A percentile compares a stretch with the other conserved stretches of the same genome.
Conservation (phyloP, 148 eudicot genomes). For the Cornus suecica region DNA sequence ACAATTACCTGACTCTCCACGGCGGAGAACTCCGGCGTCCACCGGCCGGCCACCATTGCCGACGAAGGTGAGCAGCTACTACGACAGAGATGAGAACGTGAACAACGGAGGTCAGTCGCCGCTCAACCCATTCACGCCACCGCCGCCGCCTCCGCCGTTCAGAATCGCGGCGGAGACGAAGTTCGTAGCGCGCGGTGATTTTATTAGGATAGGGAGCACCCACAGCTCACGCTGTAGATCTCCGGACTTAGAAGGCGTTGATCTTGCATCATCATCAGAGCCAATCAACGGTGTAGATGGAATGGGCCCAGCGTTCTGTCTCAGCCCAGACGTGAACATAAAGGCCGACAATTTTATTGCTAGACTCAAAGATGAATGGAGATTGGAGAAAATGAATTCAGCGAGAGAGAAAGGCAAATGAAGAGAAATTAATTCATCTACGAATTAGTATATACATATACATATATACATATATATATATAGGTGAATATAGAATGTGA, state of each 20-base stretch:
- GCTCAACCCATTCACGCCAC: constrained; percentile 21
- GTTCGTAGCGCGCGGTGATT: constrained; percentile 31
- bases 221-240: constrained; percentile 44
- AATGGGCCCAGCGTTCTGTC: constrained; percentile 31
- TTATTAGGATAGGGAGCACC: constrained; percentile 34
- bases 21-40: constrained; percentile 6
- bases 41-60: constrained; percentile 59
- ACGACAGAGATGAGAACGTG: constrained; percentile 20
- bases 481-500: neutral
- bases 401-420: constrained; percentile 32
- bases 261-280: constrained; percentile 3
- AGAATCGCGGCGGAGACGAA: constrained; percentile 28
- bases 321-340: constrained; percentile 73
- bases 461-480: neutral
- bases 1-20: constrained; percentile 15
- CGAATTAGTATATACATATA: neutral
- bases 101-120: constrained; percentile 36
- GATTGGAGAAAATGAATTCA: constrained; percentile 63
- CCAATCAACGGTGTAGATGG: constrained; percentile 34
- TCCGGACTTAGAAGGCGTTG: constrained; percentile 31
- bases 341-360: constrained; percentile 81
- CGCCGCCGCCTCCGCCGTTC: constrained; percentile 54
- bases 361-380: constrained; percentile 65
- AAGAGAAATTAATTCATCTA: constrained; percentile 6
- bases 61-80: constrained; percentile 20